phyloP scores from a whole-genome alignment of 139 green algal genomes.

The Chlamydomonas incerta region DNA sequence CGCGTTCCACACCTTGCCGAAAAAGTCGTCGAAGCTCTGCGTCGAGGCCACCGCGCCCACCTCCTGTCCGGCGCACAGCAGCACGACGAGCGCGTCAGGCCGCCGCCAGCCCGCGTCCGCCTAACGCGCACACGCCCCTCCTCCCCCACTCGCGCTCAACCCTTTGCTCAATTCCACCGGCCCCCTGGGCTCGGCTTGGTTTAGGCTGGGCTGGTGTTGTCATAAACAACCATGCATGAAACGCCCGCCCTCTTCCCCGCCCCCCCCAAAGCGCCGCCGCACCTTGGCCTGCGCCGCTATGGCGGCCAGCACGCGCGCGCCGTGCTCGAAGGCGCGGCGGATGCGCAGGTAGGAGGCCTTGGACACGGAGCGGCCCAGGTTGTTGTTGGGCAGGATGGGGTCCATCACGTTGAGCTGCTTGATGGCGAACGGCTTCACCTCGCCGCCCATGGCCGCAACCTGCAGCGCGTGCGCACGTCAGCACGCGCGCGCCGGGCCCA shows the following conservation, averaged over 20 bases:
- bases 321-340: slow-evolving; percentile 78
- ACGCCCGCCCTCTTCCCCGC: no score
- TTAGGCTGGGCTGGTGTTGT: no score
- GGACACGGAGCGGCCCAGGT: slow-evolving; percentile 92
- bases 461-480: neutral
- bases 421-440: slow-evolving; percentile 43
- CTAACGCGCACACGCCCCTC: no score
- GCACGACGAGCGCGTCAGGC: no score
- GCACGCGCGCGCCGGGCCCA: no score
- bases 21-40: slow-evolving; percentile 70
- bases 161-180: no score
- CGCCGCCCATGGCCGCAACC: slow-evolving; percentile 13
- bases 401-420: slow-evolving; percentile 93
- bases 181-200: no score
- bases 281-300: slow-evolving; percentile 51
- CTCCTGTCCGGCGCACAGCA: no score
- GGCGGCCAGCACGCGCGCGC: slow-evolving; percentile 57
- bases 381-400: slow-evolving; percentile 94
- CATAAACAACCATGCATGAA: no score
- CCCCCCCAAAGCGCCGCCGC: no score
- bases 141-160: no score
- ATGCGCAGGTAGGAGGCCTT: slow-evolving; percentile 86
- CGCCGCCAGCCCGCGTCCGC: no score
- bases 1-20: slow-evolving; percentile 77
- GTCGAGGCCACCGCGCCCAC: slow-evolving; percentile 28